Conservation (phyloP, 148 eudicot species). For the Pouteria glomerata region DNA sequence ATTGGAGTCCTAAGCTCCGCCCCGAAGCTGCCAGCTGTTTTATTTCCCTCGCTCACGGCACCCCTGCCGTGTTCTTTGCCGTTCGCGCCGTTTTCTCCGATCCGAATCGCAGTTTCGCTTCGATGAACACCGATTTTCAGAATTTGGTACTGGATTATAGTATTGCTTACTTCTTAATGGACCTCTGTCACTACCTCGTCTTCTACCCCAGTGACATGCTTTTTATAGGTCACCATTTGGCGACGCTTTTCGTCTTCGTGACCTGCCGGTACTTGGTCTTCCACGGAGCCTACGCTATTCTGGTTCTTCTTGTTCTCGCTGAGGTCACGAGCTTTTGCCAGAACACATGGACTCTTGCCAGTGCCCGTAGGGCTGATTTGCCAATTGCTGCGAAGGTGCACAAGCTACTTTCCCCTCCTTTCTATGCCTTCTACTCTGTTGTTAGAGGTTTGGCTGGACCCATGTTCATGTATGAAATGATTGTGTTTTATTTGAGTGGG, state of each 20-base stretch:
- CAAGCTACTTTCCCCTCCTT: slow-evolving; percentile 45
- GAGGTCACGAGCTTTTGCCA: slow-evolving; percentile 73
- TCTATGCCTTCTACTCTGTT: slow-evolving; percentile 51
- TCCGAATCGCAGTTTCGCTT: slow-evolving; percentile 25
- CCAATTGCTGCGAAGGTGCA: slow-evolving; percentile 44
- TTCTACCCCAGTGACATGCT: slow-evolving; percentile 59
- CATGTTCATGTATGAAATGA: slow-evolving; percentile 50
- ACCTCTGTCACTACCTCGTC: slow-evolving; percentile 55
- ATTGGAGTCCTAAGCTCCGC: slow-evolving; percentile 57
- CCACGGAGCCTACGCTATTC: slow-evolving; percentile 58
- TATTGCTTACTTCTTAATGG: slow-evolving; percentile 67
- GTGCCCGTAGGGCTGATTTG: slow-evolving; percentile 36
- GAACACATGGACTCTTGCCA: slow-evolving; percentile 70
- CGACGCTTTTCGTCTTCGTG: slow-evolving; percentile 67
- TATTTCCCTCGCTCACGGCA: slow-evolving; percentile 63
- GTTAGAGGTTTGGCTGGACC: slow-evolving; percentile 70
- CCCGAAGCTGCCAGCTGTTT: slow-evolving; percentile 75
- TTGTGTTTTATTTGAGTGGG: slow-evolving; percentile 41
- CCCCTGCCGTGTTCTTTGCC: slow-evolving; percentile 70
- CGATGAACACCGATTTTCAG: slow-evolving; percentile 43
- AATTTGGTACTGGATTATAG: slow-evolving; percentile 59
- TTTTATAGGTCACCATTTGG: slow-evolving; percentile 72
- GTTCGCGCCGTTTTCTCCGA: slow-evolving; percentile 27
- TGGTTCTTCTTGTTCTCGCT: slow-evolving; percentile 53
- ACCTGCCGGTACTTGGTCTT: slow-evolving; percentile 56